Base-by-base conservation (phyloP, 2,329 filamentous ascomycete species). In the Colletotrichum truncatum region DNA sequence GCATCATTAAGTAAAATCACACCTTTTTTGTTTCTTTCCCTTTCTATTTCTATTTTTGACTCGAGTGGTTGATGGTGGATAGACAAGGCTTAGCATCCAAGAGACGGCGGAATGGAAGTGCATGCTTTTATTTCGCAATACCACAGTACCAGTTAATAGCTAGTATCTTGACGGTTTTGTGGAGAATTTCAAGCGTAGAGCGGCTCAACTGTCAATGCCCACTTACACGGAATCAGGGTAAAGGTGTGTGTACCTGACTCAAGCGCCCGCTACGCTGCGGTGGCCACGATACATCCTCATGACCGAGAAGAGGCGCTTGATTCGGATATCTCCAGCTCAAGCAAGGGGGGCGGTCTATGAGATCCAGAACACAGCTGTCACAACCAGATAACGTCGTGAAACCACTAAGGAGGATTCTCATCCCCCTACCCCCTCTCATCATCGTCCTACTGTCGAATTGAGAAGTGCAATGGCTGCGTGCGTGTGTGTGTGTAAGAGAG, bases 191-290 rank as follows among this genome's bases (percentile, higher is more conserved):
- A 21, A 56, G 10, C 38, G 38, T n/a, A 46, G 25, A 46, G 63
- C 57, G 57, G 63, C 63, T 66, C 57, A 63, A 59, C 36, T 53
- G 41, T 32, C 32, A 28, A 56, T 26, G 28, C 45, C 54, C 57
- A 63, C 57, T 34, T 63, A 56, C 43, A 66, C 57, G 49, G 25
- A 26, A 36, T 36, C 30, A n/a, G 52, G n/a, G n/a, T 9, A 12
- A 49, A 21, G 28, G 41, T n/a, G 54, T 26, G 23, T 21, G 54
- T 62, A 18, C 63, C 63, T 66, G 63, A 66, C 63, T 66, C 63
- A 46, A 51, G 28, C 63, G 49, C 55, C 61, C 55, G 61, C 48
- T 30, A 30, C 16, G 39, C n/a, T 23, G 16, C 41, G 49, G 41
- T 34, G 11, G 45, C 25, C 25, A n/a, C n/a, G n/a, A n/a, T 28